Evolutionary conservation across 768 basidiomycete species (phyloP).

Genomic region (Rickenella mellea): DNA sequence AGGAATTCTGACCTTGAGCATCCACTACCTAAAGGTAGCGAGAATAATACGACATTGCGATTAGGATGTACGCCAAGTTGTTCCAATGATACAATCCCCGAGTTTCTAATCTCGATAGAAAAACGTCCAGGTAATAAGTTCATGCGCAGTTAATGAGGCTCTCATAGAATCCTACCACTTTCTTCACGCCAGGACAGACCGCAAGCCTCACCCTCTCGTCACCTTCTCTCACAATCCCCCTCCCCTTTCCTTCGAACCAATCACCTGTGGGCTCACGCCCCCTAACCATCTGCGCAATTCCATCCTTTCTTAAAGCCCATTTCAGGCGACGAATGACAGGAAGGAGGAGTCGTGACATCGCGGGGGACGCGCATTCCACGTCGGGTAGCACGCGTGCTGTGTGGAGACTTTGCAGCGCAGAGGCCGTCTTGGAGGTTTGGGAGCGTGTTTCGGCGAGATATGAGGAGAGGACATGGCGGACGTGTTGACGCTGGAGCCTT

Average conservation of each 20-base stretch:
- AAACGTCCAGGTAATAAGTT: too few species aligned
- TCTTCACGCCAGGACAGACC: constrained; percentile 54
- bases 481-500: constrained; percentile 43
- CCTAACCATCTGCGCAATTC: constrained; percentile 48
- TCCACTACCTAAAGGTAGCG: too few species aligned
- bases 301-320: constrained; percentile 60
- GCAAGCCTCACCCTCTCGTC: constrained; percentile 59
- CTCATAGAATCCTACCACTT: constrained; percentile 54
- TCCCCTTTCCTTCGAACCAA: constrained; percentile 23
- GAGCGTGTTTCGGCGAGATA: constrained; percentile 39
- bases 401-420: constrained; percentile 32
- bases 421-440: constrained; percentile 15
- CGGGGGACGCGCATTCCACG: constrained; percentile 46
- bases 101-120: too few species aligned
- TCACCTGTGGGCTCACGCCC: constrained; percentile 23
- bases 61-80: too few species aligned
- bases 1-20: too few species aligned
- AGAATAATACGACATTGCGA: too few species aligned
- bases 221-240: constrained; percentile 43
- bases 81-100: too few species aligned
- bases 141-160: constrained; percentile 11
- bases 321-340: constrained; percentile 60
- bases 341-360: constrained; percentile 50
- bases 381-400: constrained; percentile 51
- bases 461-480: constrained; percentile 39